Base-by-base conservation (phyloP, 2,329 filamentous ascomycete genomes). In the Fusarium duplospermum region DNA sequence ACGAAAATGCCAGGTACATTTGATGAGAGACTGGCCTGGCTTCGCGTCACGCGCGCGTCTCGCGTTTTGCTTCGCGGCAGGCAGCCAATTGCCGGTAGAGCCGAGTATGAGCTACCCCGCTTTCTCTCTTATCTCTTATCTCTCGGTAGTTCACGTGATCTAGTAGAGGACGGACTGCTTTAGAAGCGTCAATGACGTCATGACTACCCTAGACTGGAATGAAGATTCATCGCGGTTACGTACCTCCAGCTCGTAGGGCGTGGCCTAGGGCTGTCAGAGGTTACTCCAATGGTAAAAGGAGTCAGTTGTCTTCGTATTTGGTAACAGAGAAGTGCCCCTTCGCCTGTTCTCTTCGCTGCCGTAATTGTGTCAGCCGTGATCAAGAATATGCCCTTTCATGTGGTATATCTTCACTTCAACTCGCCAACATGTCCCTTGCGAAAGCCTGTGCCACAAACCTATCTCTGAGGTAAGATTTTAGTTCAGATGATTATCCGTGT, bases 401-500 rank as follows among this genome's bases (percentile, higher is more conserved):
- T 8, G 7, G 24, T 14, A 24, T 3, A 9, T 22, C 22, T 14
- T 27, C 9, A 27, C 5, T 6, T 18, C 24, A n/a, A n/a, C 20
- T 29, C 45, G 24, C 45, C 24, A 29, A 7, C 10, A 7, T 10
- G 5, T 10, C 42, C 42, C 14, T 16, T 10, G 22, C 22, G 4
- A 24, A 47, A 47, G 22, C 42, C 20, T 52, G 24, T n/a, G 29
- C n/a, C 10, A n/a, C 11, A 5, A 29, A n/a, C 27, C 16, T 13
- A 29, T 52, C 27, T 20, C 45, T 52, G 60, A 36, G 31, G 31
- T 62, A 20, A 62, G 60, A 62, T 62, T 62, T 62, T 62, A 62
- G 60, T 14, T 22, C 14, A 7, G n/a, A 33, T 35, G 52, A 35
- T 33, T 24, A 33, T 24, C 29, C 24, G 27, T 20, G 27, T 56